Conservation (phyloP, 2,329 filamentous ascomycete genomes). For the Pseudogymnoascus sp. region DNA sequence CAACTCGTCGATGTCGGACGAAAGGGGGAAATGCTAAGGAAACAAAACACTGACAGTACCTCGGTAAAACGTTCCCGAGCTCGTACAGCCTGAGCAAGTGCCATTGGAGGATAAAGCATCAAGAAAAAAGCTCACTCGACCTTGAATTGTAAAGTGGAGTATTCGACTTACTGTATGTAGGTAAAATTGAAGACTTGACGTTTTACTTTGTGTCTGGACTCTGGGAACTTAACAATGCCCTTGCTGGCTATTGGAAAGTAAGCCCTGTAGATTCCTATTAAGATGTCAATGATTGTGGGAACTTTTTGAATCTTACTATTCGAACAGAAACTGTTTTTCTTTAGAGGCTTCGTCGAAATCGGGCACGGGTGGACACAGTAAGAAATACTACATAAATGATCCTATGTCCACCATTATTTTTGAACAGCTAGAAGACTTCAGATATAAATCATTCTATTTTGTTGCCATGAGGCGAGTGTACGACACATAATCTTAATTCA, state of each 20-base stretch:
- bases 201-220: background rate
- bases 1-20: background rate
- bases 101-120: background rate
- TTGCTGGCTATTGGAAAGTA: background rate
- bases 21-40: background rate
- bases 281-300: too few relatives aligned
- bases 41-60: background rate
- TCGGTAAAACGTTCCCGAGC: background rate
- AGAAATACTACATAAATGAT: too few relatives aligned
- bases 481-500: background rate
- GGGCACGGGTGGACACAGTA: too few relatives aligned
- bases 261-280: background rate
- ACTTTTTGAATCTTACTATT: too few relatives aligned
- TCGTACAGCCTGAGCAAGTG: background rate
- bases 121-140: background rate
- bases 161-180: background rate
- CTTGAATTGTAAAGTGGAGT: background rate
- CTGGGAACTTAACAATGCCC: background rate
- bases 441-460: background rate
- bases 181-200: background rate
- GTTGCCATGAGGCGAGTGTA: background rate
- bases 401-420: background rate
- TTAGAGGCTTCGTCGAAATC: too few relatives aligned
- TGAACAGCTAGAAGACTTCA: background rate
- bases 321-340: too few relatives aligned